Base-by-base conservation (phyloP, 441 rosid genomes). In the Raphanus hybrid region DNA sequence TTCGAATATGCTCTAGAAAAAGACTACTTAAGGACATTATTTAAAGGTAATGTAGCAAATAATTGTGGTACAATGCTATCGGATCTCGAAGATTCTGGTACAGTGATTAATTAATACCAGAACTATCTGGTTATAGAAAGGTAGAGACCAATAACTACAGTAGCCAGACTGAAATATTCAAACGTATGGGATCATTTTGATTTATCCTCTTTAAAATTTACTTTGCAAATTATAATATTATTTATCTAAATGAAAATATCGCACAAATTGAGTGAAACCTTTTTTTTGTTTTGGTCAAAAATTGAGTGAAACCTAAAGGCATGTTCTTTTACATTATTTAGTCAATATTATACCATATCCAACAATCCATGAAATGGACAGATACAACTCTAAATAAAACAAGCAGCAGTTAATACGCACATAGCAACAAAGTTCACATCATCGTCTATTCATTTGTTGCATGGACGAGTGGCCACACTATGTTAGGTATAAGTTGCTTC, bases 401-500 rank as follows among this genome's bases (percentile, higher is more conserved):
- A 59, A 59, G 16, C 14, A 23, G 63, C 15, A 39, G 45, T 39
- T 39, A 6, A 16, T 43, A 34, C 10, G 55, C 55, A 32, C 23
- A 34, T 61, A 35, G 34, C 70, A 61, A 48, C 64, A 61, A 69
- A 69, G 70, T 35, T 62, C 80, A 48, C 69, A 70, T 70, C 23
- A 52, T 10, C 39, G 9, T 59, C 27, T 59, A 26, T 59, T 59
- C 37, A 27, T 11, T 61, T 69, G 58, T 68, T 69, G 64, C 70
- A 69, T 69, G 69, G 55, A 69, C 54, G 75, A 63, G 64, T 69
- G 79, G 69, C 66, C 34, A 62, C 80, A 50, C 15, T 54, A 70
- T 70, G 80, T 54, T 64, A 64, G 60, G 64, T 54, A 23, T 52
- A 37, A 57, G 66, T 77, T 71, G 58, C 12, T 16, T 14, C 79